These are phyloP conservation scores for Kodamaea kaohsiungensis DNA, from an alignment of 805 yeast genomes.

Conservation along the genomic window DNA sequence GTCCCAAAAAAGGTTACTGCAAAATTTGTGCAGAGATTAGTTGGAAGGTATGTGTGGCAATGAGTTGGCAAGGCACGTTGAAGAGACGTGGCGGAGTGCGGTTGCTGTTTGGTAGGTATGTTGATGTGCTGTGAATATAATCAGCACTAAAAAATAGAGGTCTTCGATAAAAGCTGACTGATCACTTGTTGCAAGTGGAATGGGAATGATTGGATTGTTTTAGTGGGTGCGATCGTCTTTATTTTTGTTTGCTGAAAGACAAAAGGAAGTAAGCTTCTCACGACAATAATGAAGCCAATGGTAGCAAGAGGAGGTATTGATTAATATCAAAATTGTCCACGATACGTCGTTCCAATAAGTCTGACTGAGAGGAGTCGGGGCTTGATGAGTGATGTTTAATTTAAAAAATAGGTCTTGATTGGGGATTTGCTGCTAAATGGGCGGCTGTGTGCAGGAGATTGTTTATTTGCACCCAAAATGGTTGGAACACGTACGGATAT, in stretches of 20 bases:
- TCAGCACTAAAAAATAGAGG: no score
- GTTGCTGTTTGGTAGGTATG: background rate
- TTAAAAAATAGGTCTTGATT: background rate
- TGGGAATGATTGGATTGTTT: background rate
- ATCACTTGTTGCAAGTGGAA: background rate
- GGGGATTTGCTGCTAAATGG: background rate
- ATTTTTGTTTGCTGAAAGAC: background rate
- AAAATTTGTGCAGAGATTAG: no score
- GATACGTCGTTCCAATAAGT: background rate
- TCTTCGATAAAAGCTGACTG: no score
- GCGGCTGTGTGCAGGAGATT: background rate
- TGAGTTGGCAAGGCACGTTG: background rate
- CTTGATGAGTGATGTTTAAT: background rate
- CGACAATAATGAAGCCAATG: background rate
- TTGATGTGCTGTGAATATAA: background rate
- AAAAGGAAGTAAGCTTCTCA: background rate
- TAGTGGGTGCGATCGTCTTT: background rate
- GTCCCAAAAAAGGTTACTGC: background rate
- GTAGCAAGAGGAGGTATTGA: background rate
- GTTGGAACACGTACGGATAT: background rate
- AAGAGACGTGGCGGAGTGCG: background rate
- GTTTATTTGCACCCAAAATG: background rate
- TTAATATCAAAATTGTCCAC: background rate
- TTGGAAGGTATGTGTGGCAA: background rate
- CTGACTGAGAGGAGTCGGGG: background rate